Conservation (phyloP, 306 rosid genomes). For the Elaeagnus macrophylla region DNA sequence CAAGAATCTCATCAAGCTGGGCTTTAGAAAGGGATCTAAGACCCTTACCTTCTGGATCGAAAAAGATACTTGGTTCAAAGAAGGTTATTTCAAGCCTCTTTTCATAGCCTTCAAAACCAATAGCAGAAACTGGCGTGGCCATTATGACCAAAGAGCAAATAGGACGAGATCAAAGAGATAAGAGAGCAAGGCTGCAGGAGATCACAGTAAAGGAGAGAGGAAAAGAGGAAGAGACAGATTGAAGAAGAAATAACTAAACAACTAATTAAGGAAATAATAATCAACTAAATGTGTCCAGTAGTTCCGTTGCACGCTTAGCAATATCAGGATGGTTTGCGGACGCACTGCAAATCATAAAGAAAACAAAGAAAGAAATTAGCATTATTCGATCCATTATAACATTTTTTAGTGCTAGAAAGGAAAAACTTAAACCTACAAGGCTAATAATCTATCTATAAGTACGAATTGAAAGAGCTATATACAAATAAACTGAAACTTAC, state of each 20-base stretch:
- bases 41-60: conserved; percentile 58
- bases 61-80: conserved; percentile 39
- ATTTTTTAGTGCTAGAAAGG: neutral
- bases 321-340: conserved; percentile 84
- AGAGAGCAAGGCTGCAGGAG: conserved; percentile 16
- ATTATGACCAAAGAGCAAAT: conserved; percentile 10
- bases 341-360: conserved; percentile 46
- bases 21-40: conserved; percentile 40
- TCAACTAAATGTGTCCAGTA: conserved; percentile 9
- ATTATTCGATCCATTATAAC: neutral
- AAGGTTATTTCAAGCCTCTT: conserved; percentile 58
- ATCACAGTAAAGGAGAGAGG: conserved; percentile 29
- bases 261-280: conserved; percentile 11
- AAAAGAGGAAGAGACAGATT: conserved; percentile 30
- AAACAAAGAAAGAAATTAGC: neutral
- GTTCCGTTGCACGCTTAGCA: conserved; percentile 13
- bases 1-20: conserved; percentile 47
- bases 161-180: conserved; percentile 8
- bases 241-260: conserved; percentile 33
- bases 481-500: conserved; percentile 22
- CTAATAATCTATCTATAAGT: too few relatives aligned
- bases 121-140: conserved; percentile 44
- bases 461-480: neutral
- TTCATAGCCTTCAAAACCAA: conserved; percentile 66
- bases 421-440: neutral